phyloP scores from a whole-genome alignment of 2,329 filamentous ascomycete genomes.

The Colletotrichum sp. region DNA sequence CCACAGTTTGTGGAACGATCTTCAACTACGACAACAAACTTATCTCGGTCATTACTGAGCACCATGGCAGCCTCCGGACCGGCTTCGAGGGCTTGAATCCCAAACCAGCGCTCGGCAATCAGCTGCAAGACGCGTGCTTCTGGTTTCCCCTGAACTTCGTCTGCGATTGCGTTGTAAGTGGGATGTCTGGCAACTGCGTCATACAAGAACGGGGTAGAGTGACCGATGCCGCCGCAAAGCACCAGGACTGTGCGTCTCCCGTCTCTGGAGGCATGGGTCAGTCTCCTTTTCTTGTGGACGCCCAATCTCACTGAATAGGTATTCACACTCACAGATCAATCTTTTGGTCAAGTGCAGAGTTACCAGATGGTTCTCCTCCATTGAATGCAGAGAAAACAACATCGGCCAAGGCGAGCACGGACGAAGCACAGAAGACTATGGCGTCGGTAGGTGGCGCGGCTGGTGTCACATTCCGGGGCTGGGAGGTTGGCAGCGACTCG shows the following conservation, averaged over 20 bases:
- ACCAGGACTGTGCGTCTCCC: conserved; percentile 31
- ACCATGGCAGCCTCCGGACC: background rate
- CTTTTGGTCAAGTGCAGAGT: background rate
- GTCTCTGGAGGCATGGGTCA: background rate
- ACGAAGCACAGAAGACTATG: conserved; percentile 18
- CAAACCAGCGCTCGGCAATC: conserved; percentile 36
- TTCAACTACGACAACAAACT: conserved; percentile 39
- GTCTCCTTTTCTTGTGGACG: background rate
- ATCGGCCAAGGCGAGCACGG: conserved; percentile 13
- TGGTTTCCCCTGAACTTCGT: conserved; percentile 35
- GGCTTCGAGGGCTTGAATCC: background rate
- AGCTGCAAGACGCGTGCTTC: conserved; percentile 43
- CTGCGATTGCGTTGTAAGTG: conserved; percentile 28
- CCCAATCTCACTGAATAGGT: background rate
- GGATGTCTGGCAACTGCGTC: conserved; percentile 39
- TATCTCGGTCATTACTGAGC: background rate
- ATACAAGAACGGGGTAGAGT: conserved; percentile 48
- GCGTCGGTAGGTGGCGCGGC: background rate
- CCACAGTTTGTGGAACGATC: conserved; percentile 51
- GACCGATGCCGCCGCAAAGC: conserved; percentile 49
- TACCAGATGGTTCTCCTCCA: background rate
- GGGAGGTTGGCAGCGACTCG: background rate
- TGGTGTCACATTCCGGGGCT: background rate
- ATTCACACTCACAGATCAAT: background rate
- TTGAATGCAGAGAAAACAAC: background rate